Base-by-base conservation (phyloP, 2,329 filamentous ascomycete genomes). In the Aspergillus transmontanensis region DNA sequence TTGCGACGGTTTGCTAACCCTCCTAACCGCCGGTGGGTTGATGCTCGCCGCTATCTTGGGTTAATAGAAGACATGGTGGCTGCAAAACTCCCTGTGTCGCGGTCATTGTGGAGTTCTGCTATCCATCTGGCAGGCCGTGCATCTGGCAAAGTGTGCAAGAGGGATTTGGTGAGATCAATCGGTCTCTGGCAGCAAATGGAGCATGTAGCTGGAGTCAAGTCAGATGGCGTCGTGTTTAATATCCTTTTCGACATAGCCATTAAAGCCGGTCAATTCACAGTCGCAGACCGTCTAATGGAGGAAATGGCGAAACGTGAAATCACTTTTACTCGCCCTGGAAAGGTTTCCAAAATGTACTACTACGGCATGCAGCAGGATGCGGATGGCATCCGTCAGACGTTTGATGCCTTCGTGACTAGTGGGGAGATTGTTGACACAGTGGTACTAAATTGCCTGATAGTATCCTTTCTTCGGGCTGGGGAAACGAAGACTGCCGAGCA, bases 121-220 rank as follows among this genome's bases (percentile, higher is more conserved):
- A 87, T 97, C 58, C 86, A 90, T 23, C 90, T 96, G 71, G 90
- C 91, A 11, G 89, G 90, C 43, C 88, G 90, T 61, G 93, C 91
- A 69, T 87, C 90, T 66, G 82, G 85, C 10, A 81, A 73, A 12
- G 82, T 88, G 45, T 83, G 86, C 53, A 82, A 85, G 51, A 72
- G 84, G 46, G 85, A 93, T 75, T 77, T 92, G 50, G 82, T 91
- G 76, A 85, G 87, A 6, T 89, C 92, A 0, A 82, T 99, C 53
- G 85, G 87, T 55, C 78, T 96, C 28, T 99, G 94, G 94, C 88
- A 87, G 67, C 89, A 95, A 71, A 98, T 98, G 93, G 95, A 99
- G 77, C 84, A 86, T 54, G 80, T 87, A 5, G 88, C 89, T 2
- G 85, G 86, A 1, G 76, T 93, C 16, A 80, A 81, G 68, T 89